These are phyloP conservation scores for Mucor lusitanicus DNA, from an alignment of 371 early-diverging fungal species.

Conservation along the genomic window DNA sequence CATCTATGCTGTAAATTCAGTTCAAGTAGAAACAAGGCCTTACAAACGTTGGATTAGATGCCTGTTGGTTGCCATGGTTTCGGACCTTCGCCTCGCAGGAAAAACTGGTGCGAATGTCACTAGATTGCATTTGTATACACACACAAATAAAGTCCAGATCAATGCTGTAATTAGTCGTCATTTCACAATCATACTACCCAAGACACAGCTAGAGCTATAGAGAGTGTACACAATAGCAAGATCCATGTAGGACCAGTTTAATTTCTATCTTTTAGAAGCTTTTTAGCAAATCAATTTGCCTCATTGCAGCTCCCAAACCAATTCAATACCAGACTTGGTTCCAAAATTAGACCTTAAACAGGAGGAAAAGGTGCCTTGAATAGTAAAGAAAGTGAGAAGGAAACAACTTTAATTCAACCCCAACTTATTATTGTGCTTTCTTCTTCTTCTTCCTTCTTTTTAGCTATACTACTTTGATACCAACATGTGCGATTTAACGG, in stretches of 20 bases:
- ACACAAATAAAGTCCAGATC: no score
- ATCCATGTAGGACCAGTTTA: background rate
- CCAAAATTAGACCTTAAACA: slow-evolving; percentile 5
- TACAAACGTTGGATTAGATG: no score
- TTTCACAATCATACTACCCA: background rate
- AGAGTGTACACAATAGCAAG: background rate
- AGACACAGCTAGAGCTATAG: background rate
- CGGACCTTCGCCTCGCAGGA: no score
- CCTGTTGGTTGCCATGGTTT: no score
- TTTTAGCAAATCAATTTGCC: background rate
- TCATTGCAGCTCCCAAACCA: background rate
- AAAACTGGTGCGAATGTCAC: no score
- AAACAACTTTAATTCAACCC: slow-evolving; percentile 3
- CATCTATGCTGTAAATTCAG: no score
- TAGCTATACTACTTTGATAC: background rate
- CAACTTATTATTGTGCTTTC: background rate
- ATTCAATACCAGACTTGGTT: background rate
- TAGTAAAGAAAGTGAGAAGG: background rate
- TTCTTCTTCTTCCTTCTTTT: background rate
- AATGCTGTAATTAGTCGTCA: no score
- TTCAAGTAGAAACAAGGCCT: no score
- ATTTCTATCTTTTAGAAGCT: background rate
- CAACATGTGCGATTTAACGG: slow-evolving; percentile 68
- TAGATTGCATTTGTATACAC: no score
- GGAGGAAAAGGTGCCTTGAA: slow-evolving; percentile 9